Base-by-base conservation (phyloP, 1,139 yeast species). In the Saccharomyces hybrid region DNA sequence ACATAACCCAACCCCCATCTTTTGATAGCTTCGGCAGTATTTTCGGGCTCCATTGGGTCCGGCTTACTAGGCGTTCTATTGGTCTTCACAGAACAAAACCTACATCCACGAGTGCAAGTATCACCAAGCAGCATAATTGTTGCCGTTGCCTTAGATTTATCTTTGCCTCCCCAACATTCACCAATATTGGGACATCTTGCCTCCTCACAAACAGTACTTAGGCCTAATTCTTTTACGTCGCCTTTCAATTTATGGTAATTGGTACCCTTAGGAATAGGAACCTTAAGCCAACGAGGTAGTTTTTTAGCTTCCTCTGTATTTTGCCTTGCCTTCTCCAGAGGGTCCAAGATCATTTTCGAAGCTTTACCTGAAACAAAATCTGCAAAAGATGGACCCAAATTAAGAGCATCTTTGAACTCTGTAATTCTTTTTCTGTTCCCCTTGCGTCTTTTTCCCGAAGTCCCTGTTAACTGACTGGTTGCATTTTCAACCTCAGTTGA, bases 1-100 rank as follows among this genome's bases (percentile, higher is more conserved):
- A 95, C 98, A 70, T 95, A 95, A 28, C 99, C 99, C 60, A 95
- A 79, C 0, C 98, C 99, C 99, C 99, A 95, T 72, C 97, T 83
- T 52, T 91, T 84, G 57, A 95, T 90, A 28, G 99, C 99, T 65
- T 88, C 97, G 0, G 99, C 98, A 0, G 99, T 95, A 66, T 93
- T 90, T 69, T 88, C 97, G 0, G 99, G 99, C 70, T 95, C 99
- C 78, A 81, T 83, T 31, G 98, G 96, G 72, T 95, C 99, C 6
- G 96, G 86, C 9, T 90, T 82, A 0, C 86, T 83, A 0, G 99
- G 99, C 4, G 75, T 75, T 64, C 99, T 79, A 70, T 84, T 84
- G 1, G 99, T 95, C 73, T 95, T 95, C 52, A 95, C 99, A 1
- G 96, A 87, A 71, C 99, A 95, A 74, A 95, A 95, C 59, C 99